These are phyloP conservation scores for Hirsutella minnesotensis DNA, from an alignment of 2,329 filamentous ascomycete species.

Conservation along the genomic window DNA sequence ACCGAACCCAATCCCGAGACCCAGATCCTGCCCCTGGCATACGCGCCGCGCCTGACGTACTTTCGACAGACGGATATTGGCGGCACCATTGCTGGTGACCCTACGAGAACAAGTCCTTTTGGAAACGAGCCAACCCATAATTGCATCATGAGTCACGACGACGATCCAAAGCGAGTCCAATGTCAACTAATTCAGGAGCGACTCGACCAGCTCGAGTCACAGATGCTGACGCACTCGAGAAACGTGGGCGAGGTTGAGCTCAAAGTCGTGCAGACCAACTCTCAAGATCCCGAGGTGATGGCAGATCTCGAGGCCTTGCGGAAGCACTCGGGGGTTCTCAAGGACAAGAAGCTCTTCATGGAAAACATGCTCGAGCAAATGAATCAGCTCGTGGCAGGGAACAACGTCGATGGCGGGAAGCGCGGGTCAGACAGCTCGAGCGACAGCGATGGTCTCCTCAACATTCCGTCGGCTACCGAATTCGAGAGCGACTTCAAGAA, in stretches of 20 bases:
- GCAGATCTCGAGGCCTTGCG: conserved; percentile 49
- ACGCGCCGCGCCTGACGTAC: conserved; percentile 90
- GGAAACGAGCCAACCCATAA: conserved; percentile 88
- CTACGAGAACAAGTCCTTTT: conserved; percentile 76
- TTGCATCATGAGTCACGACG: conserved; percentile 86
- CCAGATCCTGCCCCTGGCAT: conserved; percentile 85
- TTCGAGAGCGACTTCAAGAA: conserved; percentile 95
- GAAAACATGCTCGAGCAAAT: conserved; percentile 45
- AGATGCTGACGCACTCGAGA: conserved; percentile 64
- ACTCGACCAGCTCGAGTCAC: conserved; percentile 63
- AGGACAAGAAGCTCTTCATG: conserved; percentile 46
- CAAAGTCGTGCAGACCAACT: conserved; percentile 40
- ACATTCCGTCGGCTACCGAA: conserved; percentile 61
- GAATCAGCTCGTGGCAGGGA: conserved; percentile 22
- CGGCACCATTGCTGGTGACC: conserved; percentile 66
- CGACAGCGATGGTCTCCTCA: conserved; percentile 43
- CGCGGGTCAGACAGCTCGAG: conserved; percentile 26
- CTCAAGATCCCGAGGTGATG: conserved; percentile 36
- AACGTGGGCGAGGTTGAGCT: conserved; percentile 67
- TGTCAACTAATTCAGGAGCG: conserved; percentile 73
- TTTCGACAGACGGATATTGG: conserved; percentile 93
- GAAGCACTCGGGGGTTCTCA: conserved; percentile 42
- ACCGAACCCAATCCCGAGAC: conserved; percentile 85
- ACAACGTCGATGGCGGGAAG: conserved; percentile 13
- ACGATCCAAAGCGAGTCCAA: conserved; percentile 82